Evolutionary conservation across 352 stramenopile species (phyloP), one percentile per base, ranked within the genome.

Genomic region (Globisporangium lucens): DNA sequence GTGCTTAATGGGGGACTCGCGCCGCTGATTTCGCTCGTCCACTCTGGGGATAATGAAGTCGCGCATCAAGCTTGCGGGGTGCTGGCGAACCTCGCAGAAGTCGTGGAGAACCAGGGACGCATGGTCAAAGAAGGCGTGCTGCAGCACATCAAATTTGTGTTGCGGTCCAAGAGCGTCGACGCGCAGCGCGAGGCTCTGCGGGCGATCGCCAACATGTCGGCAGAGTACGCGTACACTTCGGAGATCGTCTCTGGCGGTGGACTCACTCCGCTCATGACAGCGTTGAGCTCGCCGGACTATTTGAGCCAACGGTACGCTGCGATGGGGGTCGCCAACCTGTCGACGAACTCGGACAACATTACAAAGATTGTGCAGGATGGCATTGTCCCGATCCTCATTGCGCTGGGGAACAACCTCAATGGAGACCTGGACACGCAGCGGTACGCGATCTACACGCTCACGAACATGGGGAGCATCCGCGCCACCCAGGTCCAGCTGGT

Each of bases 261-360:
- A 4, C 69, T 99, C 17, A 78, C 87, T 8, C 90, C 94, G 38
- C 77, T 99, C 1, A 77, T 97, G 49, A 75, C 90, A 22, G 92
- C 95, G 17, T 81, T 99, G 24, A 88, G 82, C 22, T 97, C 92
- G 0, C 85, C 93, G 1, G 97, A 99, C 74, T 89, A 89, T 41
- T 69, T 98, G 17, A 97, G 89, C 65, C 95, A 98, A 69, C 86
- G 95, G 27, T 99, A 97, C 77, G 92, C 94, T 17, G 90, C 90
- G 29, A 98, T 99, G 95, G 93, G 93, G 20, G 83, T 98, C 30
- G 95, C 94, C 2, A 99, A 99, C 68, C 74, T 99, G 20, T 97
- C 96, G 13, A 97, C 93, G 4, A 97, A 98, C 72, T 70, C 86
- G 3, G 80, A 86, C 41, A 98, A 98, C 71, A 81, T 95, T 65